These are phyloP conservation scores for Nemania abortiva DNA, from an alignment of 2,329 filamentous ascomycete species.

Conservation along the genomic window DNA sequence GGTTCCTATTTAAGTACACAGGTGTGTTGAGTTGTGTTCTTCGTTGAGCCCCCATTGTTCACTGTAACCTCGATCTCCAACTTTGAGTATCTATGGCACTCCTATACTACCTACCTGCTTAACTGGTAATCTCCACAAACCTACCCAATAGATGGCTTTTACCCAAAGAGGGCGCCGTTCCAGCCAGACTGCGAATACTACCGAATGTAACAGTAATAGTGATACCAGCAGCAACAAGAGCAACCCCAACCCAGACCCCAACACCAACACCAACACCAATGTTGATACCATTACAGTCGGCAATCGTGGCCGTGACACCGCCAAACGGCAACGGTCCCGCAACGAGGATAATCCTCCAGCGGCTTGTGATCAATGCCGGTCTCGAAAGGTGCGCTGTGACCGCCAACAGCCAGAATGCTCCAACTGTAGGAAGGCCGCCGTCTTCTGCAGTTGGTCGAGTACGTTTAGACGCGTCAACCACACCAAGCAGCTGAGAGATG, in stretches of 20 bases:
- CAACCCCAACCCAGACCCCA: slow-evolving; percentile 1
- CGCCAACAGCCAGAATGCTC: slow-evolving; percentile 23
- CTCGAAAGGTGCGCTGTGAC: slow-evolving; percentile 28
- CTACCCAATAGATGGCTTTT: slow-evolving; percentile 16
- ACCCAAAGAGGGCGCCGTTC: slow-evolving; percentile 19
- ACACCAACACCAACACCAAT: too few species aligned
- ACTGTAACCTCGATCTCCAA: slow-evolving; percentile 11
- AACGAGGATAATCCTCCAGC: slow-evolving; percentile 28
- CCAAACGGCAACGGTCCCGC: slow-evolving; percentile 22
- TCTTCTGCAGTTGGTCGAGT: slow-evolving; percentile 13
- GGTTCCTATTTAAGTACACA: slow-evolving; percentile 6
- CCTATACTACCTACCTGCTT: background rate
- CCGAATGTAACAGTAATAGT: slow-evolving; percentile 19
- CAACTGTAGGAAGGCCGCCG: slow-evolving; percentile 11
- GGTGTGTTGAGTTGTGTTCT: background rate
- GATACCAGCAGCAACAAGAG: slow-evolving; percentile 22
- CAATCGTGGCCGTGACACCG: slow-evolving; percentile 11
- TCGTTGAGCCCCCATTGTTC: background rate
- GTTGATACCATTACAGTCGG: too few species aligned
- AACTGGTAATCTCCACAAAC: background rate
- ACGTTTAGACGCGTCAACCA: slow-evolving; percentile 27
- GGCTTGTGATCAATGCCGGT: slow-evolving; percentile 28
- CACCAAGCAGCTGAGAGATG: slow-evolving; percentile 27
- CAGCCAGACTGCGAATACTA: slow-evolving; percentile 13
- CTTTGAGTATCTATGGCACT: slow-evolving; percentile 7